Conservation (phyloP, 768 basidiomycete genomes). For the Agaricus blazei region DNA sequence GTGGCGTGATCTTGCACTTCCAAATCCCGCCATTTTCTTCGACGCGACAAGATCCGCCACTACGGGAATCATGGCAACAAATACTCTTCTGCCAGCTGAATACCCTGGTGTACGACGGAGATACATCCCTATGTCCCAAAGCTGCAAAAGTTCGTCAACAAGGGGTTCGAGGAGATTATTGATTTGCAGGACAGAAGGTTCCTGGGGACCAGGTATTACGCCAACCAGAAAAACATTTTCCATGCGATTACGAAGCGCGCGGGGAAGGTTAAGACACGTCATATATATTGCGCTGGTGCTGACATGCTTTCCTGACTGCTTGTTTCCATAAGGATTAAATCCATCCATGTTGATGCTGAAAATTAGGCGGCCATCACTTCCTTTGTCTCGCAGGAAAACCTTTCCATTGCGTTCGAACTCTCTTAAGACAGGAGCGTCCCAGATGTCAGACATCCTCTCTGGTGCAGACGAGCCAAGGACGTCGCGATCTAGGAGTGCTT, state of each 20-base stretch:
- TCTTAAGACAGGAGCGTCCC: background rate
- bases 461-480: background rate
- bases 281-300: conserved; percentile 20
- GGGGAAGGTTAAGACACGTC: conserved; percentile 28
- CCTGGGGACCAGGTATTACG: conserved; percentile 9
- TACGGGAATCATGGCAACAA: conserved; percentile 20
- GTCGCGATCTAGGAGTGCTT: conserved; percentile 5
- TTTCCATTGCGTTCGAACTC: background rate
- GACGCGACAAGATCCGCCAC: conserved; percentile 27
- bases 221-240: conserved; percentile 21
- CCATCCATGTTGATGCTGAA: conserved; percentile 25
- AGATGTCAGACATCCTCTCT: background rate
- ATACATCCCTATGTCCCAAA: conserved; percentile 24
- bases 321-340: conserved; percentile 26
- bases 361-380: conserved; percentile 14
- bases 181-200: conserved; percentile 24
- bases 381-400: conserved; percentile 12
- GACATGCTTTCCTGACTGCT: conserved; percentile 17
- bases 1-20: conserved; percentile 1
- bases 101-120: conserved; percentile 13
- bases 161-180: conserved; percentile 29
- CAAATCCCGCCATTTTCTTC: conserved; percentile 20
- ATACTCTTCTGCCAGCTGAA: conserved; percentile 18
- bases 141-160: conserved; percentile 23
- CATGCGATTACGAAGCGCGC: conserved; percentile 13